These are phyloP conservation scores for Talaromyces wortmannii DNA, from an alignment of 495 filamentous ascomycete genomes.

Conservation along the genomic window DNA sequence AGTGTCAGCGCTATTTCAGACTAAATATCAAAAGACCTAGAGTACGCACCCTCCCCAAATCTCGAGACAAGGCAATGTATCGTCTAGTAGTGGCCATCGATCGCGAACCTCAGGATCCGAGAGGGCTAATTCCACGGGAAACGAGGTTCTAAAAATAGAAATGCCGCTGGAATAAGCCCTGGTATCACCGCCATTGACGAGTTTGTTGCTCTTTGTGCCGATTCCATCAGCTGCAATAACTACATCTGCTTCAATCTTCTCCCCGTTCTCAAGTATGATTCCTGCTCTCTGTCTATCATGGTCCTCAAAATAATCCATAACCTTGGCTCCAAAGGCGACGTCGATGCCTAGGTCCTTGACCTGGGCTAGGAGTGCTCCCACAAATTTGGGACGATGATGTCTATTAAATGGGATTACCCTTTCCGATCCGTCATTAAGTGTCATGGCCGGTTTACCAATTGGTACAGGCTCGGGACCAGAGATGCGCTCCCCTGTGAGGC, in stretches of 20 bases:
- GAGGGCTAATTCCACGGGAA: constrained; percentile 4
- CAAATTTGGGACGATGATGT: constrained; percentile 44
- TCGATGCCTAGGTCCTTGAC: constrained; percentile 37
- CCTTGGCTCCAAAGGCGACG: constrained; percentile 42
- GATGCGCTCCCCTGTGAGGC: constrained; percentile 42
- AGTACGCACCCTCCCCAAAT: constrained; percentile 6
- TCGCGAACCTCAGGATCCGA: constrained; percentile 1
- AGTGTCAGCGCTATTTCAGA: neutral
- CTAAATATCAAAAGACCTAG: neutral
- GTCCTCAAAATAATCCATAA: constrained; percentile 44
- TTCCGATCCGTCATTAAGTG: constrained; percentile 6
- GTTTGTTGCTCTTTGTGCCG: constrained; percentile 39
- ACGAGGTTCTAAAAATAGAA: constrained; percentile 7
- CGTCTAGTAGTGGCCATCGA: constrained; percentile 3
- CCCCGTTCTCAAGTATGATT: constrained; percentile 35
- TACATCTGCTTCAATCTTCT: constrained; percentile 41
- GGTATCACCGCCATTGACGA: constrained; percentile 20
- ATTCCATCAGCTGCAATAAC: constrained; percentile 53
- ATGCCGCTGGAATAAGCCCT: constrained; percentile 4
- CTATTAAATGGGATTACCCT: constrained; percentile 13
- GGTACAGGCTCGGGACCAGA: constrained; percentile 34
- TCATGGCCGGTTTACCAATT: constrained; percentile 25
- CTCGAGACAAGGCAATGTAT: constrained; percentile 1
- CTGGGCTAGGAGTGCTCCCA: constrained; percentile 47
- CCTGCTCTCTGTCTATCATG: constrained; percentile 26